phyloP scores from a whole-genome alignment of 495 filamentous ascomycete genomes.

The Darksidea phi region DNA sequence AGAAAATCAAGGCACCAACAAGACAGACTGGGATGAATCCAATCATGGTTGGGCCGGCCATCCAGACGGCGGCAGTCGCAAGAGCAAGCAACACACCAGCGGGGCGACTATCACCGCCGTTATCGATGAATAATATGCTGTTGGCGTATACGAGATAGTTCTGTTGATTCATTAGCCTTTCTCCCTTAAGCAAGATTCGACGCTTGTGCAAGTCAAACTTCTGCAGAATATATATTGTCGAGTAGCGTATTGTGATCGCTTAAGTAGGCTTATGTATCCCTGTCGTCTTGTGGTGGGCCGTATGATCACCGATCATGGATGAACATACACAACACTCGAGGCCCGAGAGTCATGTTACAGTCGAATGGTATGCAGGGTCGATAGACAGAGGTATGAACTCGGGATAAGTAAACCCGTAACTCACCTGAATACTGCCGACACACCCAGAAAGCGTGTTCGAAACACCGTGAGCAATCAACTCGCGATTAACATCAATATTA shows the following conservation, averaged over 20 bases:
- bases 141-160: constrained; percentile 98
- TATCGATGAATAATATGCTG: constrained; percentile 89
- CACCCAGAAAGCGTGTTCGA: constrained; percentile 88
- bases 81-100: constrained; percentile 83
- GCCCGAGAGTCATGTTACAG: too few relatives aligned
- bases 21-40: constrained; percentile 96
- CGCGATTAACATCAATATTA: constrained; percentile 83
- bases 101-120: constrained; percentile 79
- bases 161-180: constrained; percentile 34
- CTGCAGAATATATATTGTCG: too few relatives aligned
- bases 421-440: constrained; percentile 80
- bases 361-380: too few relatives aligned
- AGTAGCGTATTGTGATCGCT: background rate
- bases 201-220: too few relatives aligned
- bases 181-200: too few relatives aligned
- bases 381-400: too few relatives aligned
- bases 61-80: constrained; percentile 75
- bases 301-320: too few relatives aligned
- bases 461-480: constrained; percentile 88
- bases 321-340: too few relatives aligned
- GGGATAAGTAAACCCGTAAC: too few relatives aligned
- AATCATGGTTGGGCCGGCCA: constrained; percentile 80
- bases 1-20: constrained; percentile 89
- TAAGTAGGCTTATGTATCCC: too few relatives aligned
- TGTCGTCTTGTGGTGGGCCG: background rate